A percentile compares a stretch with the other conserved stretches of the same genome.
Conservation (phyloP, 1,284 basidiomycete genomes). For the Malassezia cuniculi region DNA sequence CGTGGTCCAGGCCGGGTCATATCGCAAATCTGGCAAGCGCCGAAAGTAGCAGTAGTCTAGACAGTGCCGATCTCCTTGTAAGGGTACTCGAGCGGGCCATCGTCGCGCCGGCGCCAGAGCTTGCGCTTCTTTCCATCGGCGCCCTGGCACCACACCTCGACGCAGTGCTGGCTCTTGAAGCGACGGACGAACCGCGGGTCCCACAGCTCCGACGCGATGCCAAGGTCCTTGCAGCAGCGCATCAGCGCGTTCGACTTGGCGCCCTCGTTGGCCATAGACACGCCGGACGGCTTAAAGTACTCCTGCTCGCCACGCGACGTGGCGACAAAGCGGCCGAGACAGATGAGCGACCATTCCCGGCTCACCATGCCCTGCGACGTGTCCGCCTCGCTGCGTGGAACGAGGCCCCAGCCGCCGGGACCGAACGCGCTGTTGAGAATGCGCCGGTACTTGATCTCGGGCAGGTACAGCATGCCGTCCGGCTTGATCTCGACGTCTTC, state of each 20-base stretch:
- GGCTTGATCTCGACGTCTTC: slow-evolving; percentile 86
- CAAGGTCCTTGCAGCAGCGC: slow-evolving; percentile 94
- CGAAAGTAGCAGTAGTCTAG: too few relatives aligned
- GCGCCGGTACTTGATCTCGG: slow-evolving; percentile 95
- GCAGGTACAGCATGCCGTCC: slow-evolving; percentile 86
- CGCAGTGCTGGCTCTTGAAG: slow-evolving; percentile 72
- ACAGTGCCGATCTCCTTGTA: slow-evolving; percentile 35
- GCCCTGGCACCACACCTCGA: slow-evolving; percentile 67
- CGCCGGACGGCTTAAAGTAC: slow-evolving; percentile 80
- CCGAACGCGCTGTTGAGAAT: slow-evolving; percentile 88
- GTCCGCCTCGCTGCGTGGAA: slow-evolving; percentile 80
- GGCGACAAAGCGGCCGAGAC: slow-evolving; percentile 81
- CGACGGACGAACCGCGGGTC: slow-evolving; percentile 88
- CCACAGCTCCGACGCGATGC: slow-evolving; percentile 91
- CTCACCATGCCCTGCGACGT: slow-evolving; percentile 64
- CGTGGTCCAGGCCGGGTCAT: slow-evolving; percentile 22
- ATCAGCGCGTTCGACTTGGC: slow-evolving; percentile 94
- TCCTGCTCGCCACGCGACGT: slow-evolving; percentile 92
- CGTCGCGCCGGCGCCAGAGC: slow-evolving; percentile 43
- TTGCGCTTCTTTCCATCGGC: slow-evolving; percentile 60
- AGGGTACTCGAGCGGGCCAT: slow-evolving; percentile 39
- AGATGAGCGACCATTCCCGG: slow-evolving; percentile 86
- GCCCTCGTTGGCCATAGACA: slow-evolving; percentile 85
- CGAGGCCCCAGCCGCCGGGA: slow-evolving; percentile 91
- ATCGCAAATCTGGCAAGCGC: slow-evolving; percentile 10